Evolutionary conservation across 306 rosid genomes (phyloP).

Genomic region (Cucurbita ficifolia): DNA sequence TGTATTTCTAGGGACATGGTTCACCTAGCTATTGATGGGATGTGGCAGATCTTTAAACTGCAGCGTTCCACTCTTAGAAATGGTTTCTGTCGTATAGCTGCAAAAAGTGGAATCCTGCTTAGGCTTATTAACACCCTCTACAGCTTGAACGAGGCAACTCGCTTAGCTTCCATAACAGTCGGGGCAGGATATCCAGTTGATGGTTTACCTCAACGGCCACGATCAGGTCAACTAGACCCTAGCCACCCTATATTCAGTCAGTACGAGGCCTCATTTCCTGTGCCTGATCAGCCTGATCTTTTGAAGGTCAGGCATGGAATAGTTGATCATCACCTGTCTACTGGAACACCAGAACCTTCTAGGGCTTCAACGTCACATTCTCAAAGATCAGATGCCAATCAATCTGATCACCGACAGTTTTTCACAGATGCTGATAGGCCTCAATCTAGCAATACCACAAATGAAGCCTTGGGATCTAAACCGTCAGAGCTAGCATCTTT

Average conservation of each 20-base stretch:
- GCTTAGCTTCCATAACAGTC: constrained; percentile 65
- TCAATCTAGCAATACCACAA: constrained; percentile 42
- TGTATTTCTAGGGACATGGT: constrained; percentile 81
- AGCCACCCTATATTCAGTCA: constrained; percentile 46
- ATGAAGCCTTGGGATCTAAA: constrained; percentile 33
- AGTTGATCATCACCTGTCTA: constrained; percentile 43
- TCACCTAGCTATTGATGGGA: constrained; percentile 98
- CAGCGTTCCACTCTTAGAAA: constrained; percentile 91
- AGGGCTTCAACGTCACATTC: constrained; percentile 72
- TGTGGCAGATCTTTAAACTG: constrained; percentile 99
- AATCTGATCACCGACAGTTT: constrained; percentile 25
- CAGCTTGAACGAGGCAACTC: constrained; percentile 96
- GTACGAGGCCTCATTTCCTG: constrained; percentile 38
- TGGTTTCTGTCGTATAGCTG: constrained; percentile 92
- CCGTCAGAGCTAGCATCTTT: constrained; percentile 22
- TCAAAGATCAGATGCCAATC: constrained; percentile 57
- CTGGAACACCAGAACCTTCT: constrained; percentile 43
- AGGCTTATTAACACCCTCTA: constrained; percentile 94
- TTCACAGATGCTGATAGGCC: constrained; percentile 50
- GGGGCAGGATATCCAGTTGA: constrained; percentile 70
- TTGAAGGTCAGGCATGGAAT: constrained; percentile 51
- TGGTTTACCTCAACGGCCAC: constrained; percentile 58
- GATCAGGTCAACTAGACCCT: constrained; percentile 70
- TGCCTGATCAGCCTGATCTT: constrained; percentile 49
- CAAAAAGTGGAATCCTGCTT: constrained; percentile 80